Evolutionary conservation across 2,329 filamentous ascomycete genomes (phyloP).

Genomic region (Verticillium nubilum): DNA sequence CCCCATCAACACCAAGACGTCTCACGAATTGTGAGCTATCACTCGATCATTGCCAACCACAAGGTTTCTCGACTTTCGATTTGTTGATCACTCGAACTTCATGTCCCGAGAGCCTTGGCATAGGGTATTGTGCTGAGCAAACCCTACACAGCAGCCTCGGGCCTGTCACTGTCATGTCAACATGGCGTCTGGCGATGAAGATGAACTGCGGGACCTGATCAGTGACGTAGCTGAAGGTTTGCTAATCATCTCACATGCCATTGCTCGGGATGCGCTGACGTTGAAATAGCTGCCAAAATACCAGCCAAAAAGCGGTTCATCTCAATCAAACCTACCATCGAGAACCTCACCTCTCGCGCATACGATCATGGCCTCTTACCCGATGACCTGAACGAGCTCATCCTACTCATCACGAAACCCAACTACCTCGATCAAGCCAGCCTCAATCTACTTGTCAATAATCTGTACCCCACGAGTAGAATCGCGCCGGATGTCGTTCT

Average conservation of each 20-base stretch:
- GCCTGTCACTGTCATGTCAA: background rate
- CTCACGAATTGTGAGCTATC: background rate
- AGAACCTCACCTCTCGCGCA: slow-evolving; percentile 55
- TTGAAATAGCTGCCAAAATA: slow-evolving; percentile 45
- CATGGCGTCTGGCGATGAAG: slow-evolving; percentile 18
- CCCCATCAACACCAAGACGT: background rate
- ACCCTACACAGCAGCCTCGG: background rate
- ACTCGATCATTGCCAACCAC: background rate
- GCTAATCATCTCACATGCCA: background rate
- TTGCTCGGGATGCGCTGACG: slow-evolving; percentile 5
- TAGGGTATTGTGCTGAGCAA: background rate
- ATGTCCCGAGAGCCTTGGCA: background rate
- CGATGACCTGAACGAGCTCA: slow-evolving; percentile 53
- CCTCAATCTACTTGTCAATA: slow-evolving; percentile 62
- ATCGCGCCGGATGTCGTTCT: slow-evolving; percentile 58
- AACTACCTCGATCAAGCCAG: slow-evolving; percentile 73
- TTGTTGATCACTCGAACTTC: background rate
- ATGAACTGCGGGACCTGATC: slow-evolving; percentile 28
- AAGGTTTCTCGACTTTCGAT: background rate
- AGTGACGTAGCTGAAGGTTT: slow-evolving; percentile 25
- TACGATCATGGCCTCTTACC: slow-evolving; percentile 65
- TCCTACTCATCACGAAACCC: slow-evolving; percentile 61
- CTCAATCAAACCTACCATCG: slow-evolving; percentile 58
- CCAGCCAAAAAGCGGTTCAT: slow-evolving; percentile 61
- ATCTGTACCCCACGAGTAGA: slow-evolving; percentile 66